Evolutionary conservation across 768 basidiomycete genomes (phyloP).

Genomic region (Auriculariales sp.): DNA sequence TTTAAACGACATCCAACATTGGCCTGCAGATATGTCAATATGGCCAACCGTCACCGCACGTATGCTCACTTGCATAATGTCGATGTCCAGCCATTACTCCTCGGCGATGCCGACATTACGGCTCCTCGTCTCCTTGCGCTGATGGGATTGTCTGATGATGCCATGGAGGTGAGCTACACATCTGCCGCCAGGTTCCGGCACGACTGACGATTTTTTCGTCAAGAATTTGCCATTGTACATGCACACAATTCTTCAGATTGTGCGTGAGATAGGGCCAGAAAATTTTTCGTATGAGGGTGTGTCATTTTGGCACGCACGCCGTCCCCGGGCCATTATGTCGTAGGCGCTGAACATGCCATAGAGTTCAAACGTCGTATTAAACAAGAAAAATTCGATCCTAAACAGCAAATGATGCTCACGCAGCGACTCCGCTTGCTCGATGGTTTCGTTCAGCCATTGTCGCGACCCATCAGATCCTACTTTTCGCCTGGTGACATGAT

Average conservation of each 20-base stretch:
- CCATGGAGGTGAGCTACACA: background rate
- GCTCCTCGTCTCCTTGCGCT: conserved; percentile 55
- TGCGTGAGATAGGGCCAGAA: conserved; percentile 45
- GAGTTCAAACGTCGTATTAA: conserved; percentile 35
- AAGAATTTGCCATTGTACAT: conserved; percentile 4
- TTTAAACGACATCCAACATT: background rate
- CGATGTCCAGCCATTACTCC: conserved; percentile 36
- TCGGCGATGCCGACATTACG: conserved; percentile 48
- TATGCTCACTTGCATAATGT: conserved; percentile 15
- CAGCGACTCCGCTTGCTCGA: conserved; percentile 48
- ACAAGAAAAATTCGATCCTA: conserved; percentile 35
- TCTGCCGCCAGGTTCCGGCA: background rate
- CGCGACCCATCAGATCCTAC: conserved; percentile 14
- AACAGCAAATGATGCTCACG: conserved; percentile 39
- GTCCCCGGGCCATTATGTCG: too few relatives aligned
- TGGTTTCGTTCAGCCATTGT: conserved; percentile 29
- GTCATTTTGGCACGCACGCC: too few relatives aligned
- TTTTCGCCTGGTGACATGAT: conserved; percentile 47
- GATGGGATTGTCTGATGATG: conserved; percentile 46
- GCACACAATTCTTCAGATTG: conserved; percentile 24
- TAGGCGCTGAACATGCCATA: too few relatives aligned
- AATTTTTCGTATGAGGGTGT: conserved; percentile 18
- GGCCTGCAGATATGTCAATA: conserved; percentile 2
- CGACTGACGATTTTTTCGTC: background rate
- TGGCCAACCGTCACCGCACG: background rate